These are phyloP conservation scores for Coemansia sp. DNA, from an alignment of 192 early-diverging fungal genomes.

Conservation along the genomic window DNA sequence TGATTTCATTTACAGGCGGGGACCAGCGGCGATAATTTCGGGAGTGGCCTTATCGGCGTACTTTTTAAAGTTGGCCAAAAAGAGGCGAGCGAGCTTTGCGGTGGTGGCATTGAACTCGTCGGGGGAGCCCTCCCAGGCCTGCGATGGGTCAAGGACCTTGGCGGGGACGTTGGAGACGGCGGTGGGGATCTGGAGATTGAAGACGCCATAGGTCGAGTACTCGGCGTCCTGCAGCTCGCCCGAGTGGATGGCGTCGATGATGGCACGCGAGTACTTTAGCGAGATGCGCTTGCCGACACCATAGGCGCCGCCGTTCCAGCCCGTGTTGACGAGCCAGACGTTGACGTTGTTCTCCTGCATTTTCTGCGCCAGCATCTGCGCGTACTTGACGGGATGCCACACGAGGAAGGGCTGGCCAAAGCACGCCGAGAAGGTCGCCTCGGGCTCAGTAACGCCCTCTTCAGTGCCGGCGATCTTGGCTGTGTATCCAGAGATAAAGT, in stretches of 20 bases:
- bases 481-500: constrained; percentile 97
- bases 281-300: constrained; percentile 87
- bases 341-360: constrained; percentile 81
- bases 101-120: constrained; percentile 65
- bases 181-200: constrained; percentile 86
- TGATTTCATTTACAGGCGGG: constrained; percentile 47
- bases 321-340: constrained; percentile 96
- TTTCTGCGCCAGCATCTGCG: constrained; percentile 92
- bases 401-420: constrained; percentile 97
- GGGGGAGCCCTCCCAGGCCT: constrained; percentile 77
- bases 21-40: constrained; percentile 71
- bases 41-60: constrained; percentile 75
- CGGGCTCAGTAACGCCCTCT: constrained; percentile 87
- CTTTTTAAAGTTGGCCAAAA: constrained; percentile 85
- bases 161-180: constrained; percentile 70
- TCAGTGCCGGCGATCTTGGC: constrained; percentile 98
- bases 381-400: constrained; percentile 94
- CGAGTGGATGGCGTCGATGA: constrained; percentile 95
- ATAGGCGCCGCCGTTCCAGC: constrained; percentile 93
- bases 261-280: constrained; percentile 95
- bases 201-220: constrained; percentile 82
- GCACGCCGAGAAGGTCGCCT: constrained; percentile 91
- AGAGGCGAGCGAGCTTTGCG: constrained; percentile 75
- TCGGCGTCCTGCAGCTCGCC: constrained; percentile 84
- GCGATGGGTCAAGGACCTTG: constrained; percentile 83